Base-by-base conservation (phyloP, 148 eudicot species). In the Rhododendron molle region DNA sequence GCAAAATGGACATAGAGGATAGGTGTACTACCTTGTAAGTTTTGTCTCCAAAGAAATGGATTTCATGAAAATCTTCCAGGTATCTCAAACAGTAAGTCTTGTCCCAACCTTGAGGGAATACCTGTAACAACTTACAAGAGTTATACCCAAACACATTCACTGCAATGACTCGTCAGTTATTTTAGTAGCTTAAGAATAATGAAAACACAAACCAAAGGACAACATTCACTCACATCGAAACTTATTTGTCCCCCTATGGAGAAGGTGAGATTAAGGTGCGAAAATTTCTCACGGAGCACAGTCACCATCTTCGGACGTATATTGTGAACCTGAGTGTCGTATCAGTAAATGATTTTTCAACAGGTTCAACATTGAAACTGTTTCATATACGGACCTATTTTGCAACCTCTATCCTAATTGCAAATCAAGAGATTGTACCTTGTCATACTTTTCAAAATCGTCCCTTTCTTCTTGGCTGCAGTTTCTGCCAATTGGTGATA, bases 11-110 rank as follows among this genome's bases (percentile, higher is more conserved):
- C 20, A 49, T 4, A 60, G 43, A 46, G 83, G 20, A 44, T 7
- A 78, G 28, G 28, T 18, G 54, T 44, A 15, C 80, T 86, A 95
- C 99, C 98, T 96, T 94, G 91, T 93, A 96, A 44, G 98, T 96
- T 90, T 95, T 96, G 91, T 96, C 99, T 56, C 99, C 99, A 89
- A 96, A 96, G 90, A 96, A 96, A 91, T 96, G 99, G 83, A 96
- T 93, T 87, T 96, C 98, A 49, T 83, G 72, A 83, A 92, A 96
- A 40, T 92, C 96, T 43, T 93, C 93, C 47, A 96, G 92, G 88
- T 94, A 96, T 38, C 90, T 90, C 90, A 96, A 92, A 90, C 98
- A 92, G 84, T 93, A 96, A 69, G 99, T 96, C 87, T 96, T 96
- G 89, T 96, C 99, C 99, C 99, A 96, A 81, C 99, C 99, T 84